These are phyloP conservation scores for Sporothrix dimorphospora DNA, from an alignment of 2,329 filamentous ascomycete species.

Conservation along the genomic window DNA sequence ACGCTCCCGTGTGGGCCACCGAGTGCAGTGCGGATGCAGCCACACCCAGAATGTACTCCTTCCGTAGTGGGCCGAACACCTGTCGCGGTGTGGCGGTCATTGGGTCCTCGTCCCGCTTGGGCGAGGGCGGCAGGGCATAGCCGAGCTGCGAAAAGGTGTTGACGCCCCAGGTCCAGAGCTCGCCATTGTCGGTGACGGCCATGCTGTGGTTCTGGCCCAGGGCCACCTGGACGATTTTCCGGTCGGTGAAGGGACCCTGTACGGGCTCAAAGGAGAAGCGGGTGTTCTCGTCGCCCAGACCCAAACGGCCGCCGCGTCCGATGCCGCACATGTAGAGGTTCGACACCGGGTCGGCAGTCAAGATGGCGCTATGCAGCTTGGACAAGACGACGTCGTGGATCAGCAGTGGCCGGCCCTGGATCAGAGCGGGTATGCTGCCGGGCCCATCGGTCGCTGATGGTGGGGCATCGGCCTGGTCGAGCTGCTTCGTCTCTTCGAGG, in stretches of 20 bases:
- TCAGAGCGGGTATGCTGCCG: slow-evolving; percentile 69
- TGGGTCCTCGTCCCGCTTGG: slow-evolving; percentile 76
- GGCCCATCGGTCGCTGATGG: slow-evolving; percentile 36
- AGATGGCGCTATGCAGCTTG: slow-evolving; percentile 85
- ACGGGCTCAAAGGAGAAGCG: slow-evolving; percentile 85
- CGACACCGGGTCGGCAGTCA: slow-evolving; percentile 83
- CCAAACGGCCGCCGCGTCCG: slow-evolving; percentile 85
- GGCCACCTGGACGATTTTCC: slow-evolving; percentile 74
- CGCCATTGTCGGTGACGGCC: slow-evolving; percentile 82
- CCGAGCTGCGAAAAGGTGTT: slow-evolving; percentile 86
- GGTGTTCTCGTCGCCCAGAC: slow-evolving; percentile 86
- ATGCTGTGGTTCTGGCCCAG: slow-evolving; percentile 91
- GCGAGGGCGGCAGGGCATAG: slow-evolving; percentile 71
- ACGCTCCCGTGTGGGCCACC: slow-evolving; percentile 78
- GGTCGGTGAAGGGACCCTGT: slow-evolving; percentile 73
- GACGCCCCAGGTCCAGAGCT: slow-evolving; percentile 92
- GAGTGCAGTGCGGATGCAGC: slow-evolving; percentile 92
- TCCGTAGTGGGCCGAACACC: slow-evolving; percentile 88
- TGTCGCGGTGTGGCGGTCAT: slow-evolving; percentile 82
- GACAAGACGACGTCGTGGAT: slow-evolving; percentile 85
- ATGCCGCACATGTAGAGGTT: slow-evolving; percentile 94
- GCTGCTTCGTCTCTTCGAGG: slow-evolving; percentile 47
- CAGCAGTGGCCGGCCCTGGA: slow-evolving; percentile 71
- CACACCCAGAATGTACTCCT: slow-evolving; percentile 77
- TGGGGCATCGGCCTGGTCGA: background rate